Evolutionary conservation across 305 asterid species (phyloP).

Genomic region (Vinca major): DNA sequence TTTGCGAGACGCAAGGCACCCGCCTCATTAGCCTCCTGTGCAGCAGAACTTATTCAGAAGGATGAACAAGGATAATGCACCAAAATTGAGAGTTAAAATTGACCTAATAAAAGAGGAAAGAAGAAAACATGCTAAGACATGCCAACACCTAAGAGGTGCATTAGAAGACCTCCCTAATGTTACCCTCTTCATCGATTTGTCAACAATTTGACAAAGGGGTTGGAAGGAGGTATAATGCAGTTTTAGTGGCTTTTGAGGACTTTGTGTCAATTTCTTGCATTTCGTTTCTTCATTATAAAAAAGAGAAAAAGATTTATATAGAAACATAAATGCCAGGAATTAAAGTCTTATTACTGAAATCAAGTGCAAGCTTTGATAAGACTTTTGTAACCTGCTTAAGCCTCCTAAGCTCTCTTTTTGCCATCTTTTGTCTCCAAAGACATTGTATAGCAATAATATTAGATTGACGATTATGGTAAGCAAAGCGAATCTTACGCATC

Average conservation of each 20-base stretch:
- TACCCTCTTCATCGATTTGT: background rate
- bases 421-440: slow-evolving; percentile 88
- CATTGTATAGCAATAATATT: slow-evolving; percentile 80
- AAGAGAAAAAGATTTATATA: background rate
- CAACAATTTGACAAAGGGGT: background rate
- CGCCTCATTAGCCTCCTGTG: slow-evolving; percentile 89
- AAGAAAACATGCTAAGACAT: background rate
- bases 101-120: background rate
- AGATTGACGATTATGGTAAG: slow-evolving; percentile 66
- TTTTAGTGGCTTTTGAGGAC: background rate
- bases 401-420: slow-evolving; percentile 70
- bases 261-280: background rate
- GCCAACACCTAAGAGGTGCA: background rate
- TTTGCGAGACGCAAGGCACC: slow-evolving; percentile 95
- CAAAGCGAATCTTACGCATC: slow-evolving; percentile 64
- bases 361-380: slow-evolving; percentile 2
- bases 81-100: background rate
- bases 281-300: background rate
- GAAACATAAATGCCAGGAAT: background rate
- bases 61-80: slow-evolving; percentile 1
- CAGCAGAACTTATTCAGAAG: slow-evolving; percentile 3
- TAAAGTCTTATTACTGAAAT: background rate
- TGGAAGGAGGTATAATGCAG: background rate
- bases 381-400: slow-evolving; percentile 63
- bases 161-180: background rate